Evolutionary conservation across 2,329 filamentous ascomycete species (phyloP), one percentile per base, ranked within the genome.

Genomic region (Neofusicoccum sp.): DNA sequence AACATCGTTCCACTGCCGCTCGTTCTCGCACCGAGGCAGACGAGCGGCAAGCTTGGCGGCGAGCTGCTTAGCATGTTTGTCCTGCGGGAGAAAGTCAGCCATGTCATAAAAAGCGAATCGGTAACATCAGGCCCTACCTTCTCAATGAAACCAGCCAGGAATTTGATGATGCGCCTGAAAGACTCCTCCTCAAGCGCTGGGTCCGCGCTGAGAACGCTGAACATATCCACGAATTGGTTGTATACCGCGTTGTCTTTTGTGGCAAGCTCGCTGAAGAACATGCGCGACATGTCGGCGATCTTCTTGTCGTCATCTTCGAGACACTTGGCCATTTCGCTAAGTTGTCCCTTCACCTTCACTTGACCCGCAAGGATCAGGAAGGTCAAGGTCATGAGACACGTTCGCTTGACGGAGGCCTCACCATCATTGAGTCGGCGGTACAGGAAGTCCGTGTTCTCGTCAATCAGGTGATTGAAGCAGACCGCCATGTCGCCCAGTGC

Each of bases 151-250:
- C 92, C 91, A 64, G 96, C 87, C 71, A 99, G 77, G 77, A 99
- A 99, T 71, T 91, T 92, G 65, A 99, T 84, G 62, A 99, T 93
- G 63, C 90, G 84, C 73, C 85, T 87, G 76, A 99, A 88, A 26
- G 89, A 86, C 67, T 96, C 91, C 73, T 97, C 93, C 8, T 91
- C 87, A 66, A 99, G 80, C 31, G 82, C 85, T 58, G 85, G 84
- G 67, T 96, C 93, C 0, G 92, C 89, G 61, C 90, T 95, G 48
- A 99, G 81, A 65, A 98, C 79, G 71, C 90, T 93, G 76, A 99
- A 99, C 91, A 99, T 98, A 73, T 99, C 95, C 30, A 99, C 92
- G 76, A 99, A 99, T 78, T 99, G 93, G 74, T 99, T 99, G 76
- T 99, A 99, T 2, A 99, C 91, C 2, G 95, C 95, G 71, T 99